phyloP scores from a whole-genome alignment of 495 filamentous ascomycete species.

The Xylaria venustula region DNA sequence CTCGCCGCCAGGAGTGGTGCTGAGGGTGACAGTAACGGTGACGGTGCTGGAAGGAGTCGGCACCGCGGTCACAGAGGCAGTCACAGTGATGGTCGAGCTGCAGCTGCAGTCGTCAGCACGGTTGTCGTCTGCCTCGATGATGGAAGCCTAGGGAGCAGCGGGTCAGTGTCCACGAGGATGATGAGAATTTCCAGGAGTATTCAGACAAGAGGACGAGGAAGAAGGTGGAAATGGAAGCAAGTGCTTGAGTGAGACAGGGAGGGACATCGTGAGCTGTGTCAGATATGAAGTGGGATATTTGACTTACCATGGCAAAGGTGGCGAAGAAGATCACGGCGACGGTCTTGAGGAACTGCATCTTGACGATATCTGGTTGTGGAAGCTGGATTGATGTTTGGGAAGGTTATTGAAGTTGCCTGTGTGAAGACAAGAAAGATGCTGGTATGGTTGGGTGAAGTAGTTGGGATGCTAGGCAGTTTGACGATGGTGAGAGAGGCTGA shows the following conservation, averaged over 20 bases:
- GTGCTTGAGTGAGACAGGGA: not conserved
- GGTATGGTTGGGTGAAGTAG: not conserved
- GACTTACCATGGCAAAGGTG: slow-evolving; percentile 44
- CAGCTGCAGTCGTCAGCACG: slow-evolving; percentile 26
- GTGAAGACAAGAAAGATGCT: not conserved
- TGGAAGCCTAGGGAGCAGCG: slow-evolving; percentile 12
- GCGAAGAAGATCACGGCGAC: slow-evolving; percentile 30
- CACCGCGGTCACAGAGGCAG: slow-evolving; percentile 7
- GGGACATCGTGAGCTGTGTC: no score
- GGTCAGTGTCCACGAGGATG: slow-evolving; percentile 5
- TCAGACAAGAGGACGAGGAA: not conserved
- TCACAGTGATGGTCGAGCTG: slow-evolving; percentile 18
- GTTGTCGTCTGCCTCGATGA: slow-evolving; percentile 14
- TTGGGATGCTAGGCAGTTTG: not conserved
- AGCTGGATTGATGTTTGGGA: not conserved
- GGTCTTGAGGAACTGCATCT: slow-evolving; percentile 37
- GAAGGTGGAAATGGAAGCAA: not conserved
- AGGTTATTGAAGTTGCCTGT: slow-evolving; percentile 15
- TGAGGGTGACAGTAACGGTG: slow-evolving; percentile 10
- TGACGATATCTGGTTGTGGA: slow-evolving; percentile 14
- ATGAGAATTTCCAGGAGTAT: not conserved
- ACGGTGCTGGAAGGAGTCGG: not conserved
- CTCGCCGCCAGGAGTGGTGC: not conserved
- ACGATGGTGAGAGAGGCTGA: not conserved
- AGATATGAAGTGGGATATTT: not conserved